These are phyloP conservation scores for Trichothecium roseum DNA, from an alignment of 2,329 filamentous ascomycete genomes.

Conservation along the genomic window DNA sequence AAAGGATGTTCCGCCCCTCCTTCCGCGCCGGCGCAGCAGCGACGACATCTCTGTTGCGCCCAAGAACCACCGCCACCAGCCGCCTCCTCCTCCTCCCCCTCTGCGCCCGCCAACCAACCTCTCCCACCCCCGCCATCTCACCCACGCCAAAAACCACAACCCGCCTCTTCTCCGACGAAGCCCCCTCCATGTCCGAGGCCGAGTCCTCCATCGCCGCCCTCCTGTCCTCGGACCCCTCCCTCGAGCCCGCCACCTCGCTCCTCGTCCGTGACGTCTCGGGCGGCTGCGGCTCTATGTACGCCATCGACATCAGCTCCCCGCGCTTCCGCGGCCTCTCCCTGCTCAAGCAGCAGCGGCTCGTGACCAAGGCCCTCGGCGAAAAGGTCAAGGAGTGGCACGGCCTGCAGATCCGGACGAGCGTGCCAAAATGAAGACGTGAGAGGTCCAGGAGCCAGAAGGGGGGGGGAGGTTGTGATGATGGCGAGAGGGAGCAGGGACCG, in stretches of 20 bases:
- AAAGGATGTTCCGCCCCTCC: neutral
- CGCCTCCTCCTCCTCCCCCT: neutral
- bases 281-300: slow-evolving; percentile 82
- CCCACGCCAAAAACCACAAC: slow-evolving; percentile 5
- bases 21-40: neutral
- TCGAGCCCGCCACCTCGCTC: slow-evolving; percentile 31
- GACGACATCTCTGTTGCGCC: neutral
- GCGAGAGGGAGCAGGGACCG: no score
- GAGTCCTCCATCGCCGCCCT: slow-evolving; percentile 50
- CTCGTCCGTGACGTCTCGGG: slow-evolving; percentile 72
- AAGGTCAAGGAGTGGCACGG: slow-evolving; percentile 77
- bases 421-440: slow-evolving; percentile 13
- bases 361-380: slow-evolving; percentile 64
- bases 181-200: slow-evolving; percentile 30
- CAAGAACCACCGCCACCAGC: no score
- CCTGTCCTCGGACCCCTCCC: slow-evolving; percentile 20
- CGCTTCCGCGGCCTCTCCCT: slow-evolving; percentile 61
- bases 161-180: slow-evolving; percentile 6
- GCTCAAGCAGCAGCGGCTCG: slow-evolving; percentile 74
- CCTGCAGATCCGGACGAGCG: slow-evolving; percentile 66
- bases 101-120: slow-evolving; percentile 4
- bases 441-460: neutral
- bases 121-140: slow-evolving; percentile 5
- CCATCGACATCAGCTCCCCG: slow-evolving; percentile 64
- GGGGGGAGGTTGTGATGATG: no score